Conservation (phyloP, 805 yeast genomes). For the Saccharomyces jurei region DNA sequence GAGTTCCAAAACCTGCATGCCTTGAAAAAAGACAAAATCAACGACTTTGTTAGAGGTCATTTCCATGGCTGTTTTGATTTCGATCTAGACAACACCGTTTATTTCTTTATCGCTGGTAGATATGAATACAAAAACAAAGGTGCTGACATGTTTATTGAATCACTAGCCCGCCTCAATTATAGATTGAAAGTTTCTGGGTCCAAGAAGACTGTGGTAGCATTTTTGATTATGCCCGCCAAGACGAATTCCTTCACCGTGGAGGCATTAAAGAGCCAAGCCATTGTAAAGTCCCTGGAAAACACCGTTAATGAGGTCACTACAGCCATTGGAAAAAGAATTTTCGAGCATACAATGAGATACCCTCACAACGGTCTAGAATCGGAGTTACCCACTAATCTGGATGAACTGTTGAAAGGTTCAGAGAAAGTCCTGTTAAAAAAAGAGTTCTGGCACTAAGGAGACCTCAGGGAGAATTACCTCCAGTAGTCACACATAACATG, state of each 20-base stretch:
- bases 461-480: slow-evolving; percentile 65
- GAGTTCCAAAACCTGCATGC: slow-evolving; percentile 97
- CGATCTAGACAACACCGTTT: slow-evolving; percentile 85
- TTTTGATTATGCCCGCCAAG: slow-evolving; percentile 97
- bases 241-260: slow-evolving; percentile 93
- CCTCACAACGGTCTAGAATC: slow-evolving; percentile 42
- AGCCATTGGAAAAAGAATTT: slow-evolving; percentile 75
- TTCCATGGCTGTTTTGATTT: slow-evolving; percentile 95
- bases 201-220: slow-evolving; percentile 89
- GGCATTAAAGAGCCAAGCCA: slow-evolving; percentile 93
- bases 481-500: slow-evolving; percentile 96
- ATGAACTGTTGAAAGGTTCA: slow-evolving; percentile 77
- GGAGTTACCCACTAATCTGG: slow-evolving; percentile 66
- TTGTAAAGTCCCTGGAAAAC: slow-evolving; percentile 79
- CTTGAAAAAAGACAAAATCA: slow-evolving; percentile 78
- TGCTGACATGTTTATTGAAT: slow-evolving; percentile 88
- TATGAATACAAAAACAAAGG: slow-evolving; percentile 96
- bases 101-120: slow-evolving; percentile 94
- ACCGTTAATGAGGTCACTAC: slow-evolving; percentile 84
- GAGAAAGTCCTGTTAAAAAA: slow-evolving; percentile 86
- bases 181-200: slow-evolving; percentile 73
- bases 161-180: slow-evolving; percentile 87
- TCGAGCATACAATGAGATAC: slow-evolving; percentile 80
- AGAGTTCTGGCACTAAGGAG: slow-evolving; percentile 89
- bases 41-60: slow-evolving; percentile 93